Conservation (phyloP, 179 eudicot species). For the Silene coronaria region DNA sequence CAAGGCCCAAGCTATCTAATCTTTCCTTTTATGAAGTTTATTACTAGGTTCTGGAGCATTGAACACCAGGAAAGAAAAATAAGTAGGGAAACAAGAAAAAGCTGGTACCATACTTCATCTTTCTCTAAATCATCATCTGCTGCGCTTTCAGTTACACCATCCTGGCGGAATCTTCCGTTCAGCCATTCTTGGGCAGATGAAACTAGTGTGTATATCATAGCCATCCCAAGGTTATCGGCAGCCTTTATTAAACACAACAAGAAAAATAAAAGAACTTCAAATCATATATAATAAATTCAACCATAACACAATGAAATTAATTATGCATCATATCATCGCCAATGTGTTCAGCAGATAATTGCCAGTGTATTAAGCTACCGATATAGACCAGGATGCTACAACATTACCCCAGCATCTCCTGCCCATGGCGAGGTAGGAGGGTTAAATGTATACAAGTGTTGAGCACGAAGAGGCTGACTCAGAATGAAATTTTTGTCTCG, state of each 20-base stretch:
- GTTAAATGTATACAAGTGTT: not conserved
- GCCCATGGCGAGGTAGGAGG: not conserved
- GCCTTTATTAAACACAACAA: constrained; percentile 41
- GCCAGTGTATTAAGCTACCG: no score
- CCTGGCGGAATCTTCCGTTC: constrained; percentile 68
- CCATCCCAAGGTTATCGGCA: constrained; percentile 91
- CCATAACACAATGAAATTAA: constrained; percentile 1
- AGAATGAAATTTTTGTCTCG: not conserved
- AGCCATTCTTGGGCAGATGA: constrained; percentile 92
- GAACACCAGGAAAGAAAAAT: not conserved
- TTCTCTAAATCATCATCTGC: constrained; percentile 53
- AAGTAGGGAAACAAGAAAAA: not conserved
- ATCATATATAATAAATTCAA: not conserved
- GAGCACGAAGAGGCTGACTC: not conserved
- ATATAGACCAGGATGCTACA: not conserved
- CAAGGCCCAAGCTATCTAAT: not conserved
- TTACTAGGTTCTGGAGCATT: not conserved
- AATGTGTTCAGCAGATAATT: constrained; percentile 6
- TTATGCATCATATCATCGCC: not conserved
- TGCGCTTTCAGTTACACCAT: constrained; percentile 30
- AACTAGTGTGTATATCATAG: constrained; percentile 89
- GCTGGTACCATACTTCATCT: constrained; percentile 57
- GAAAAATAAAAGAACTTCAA: not conserved
- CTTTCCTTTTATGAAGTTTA: not conserved
- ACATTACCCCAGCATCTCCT: not conserved